Conservation (phyloP, 2,329 filamentous ascomycete genomes). For the Exophiala phaeomuriformis region DNA sequence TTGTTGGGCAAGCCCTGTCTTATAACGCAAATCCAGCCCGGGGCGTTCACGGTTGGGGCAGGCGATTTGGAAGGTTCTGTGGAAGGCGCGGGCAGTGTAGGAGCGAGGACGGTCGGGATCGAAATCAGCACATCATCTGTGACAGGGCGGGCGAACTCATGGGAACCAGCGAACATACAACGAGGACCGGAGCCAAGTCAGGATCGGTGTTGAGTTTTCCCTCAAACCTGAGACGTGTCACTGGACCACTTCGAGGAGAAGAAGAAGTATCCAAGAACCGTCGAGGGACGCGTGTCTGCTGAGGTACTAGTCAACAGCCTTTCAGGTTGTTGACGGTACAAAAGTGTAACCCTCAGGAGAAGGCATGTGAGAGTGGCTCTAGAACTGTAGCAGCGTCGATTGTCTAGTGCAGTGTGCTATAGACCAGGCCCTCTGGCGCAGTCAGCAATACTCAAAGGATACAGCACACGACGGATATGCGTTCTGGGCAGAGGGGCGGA, state of each 20-base stretch:
- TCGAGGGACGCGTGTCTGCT: neutral
- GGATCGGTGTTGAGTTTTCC: constrained; percentile 1
- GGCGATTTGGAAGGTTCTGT: constrained; percentile 16
- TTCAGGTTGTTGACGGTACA: too few species aligned
- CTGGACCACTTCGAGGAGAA: neutral
- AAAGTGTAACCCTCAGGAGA: neutral
- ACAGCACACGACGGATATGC: neutral
- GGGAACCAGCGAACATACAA: neutral
- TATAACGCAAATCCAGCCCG: neutral
- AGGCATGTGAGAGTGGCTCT: neutral
- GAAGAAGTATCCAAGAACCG: neutral
- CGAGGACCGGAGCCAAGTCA: constrained; percentile 5
- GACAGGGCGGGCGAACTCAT: constrained; percentile 7
- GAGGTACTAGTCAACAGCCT: too few species aligned
- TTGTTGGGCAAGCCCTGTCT: constrained; percentile 9
- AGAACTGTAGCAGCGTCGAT: neutral
- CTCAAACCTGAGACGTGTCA: constrained; percentile 3
- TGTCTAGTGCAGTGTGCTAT: neutral
- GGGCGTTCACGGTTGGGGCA: constrained; percentile 11
- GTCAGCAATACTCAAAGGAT: constrained; percentile 5
- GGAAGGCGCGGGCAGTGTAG: constrained; percentile 15
- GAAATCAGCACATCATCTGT: constrained; percentile 21
- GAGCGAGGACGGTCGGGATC: constrained; percentile 13
- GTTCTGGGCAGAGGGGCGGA: neutral
- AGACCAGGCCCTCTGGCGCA: neutral